Evolutionary conservation across 2,329 filamentous ascomycete genomes (phyloP), one percentile per base, ranked within the genome.

Genomic region (Fusarium albidum): DNA sequence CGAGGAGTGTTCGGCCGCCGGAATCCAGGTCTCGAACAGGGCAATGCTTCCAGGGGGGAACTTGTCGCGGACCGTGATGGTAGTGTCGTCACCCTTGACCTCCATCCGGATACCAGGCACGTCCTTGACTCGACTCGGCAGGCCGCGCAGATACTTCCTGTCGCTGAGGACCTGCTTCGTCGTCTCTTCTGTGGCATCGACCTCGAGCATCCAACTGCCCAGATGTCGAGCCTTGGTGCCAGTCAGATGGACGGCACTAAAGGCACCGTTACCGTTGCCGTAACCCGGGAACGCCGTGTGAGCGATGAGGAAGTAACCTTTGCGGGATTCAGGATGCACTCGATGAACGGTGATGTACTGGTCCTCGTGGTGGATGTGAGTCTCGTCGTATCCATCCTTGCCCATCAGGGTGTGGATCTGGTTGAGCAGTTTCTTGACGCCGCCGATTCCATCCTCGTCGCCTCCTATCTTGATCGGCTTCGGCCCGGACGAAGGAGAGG

Each of bases 261-360:
- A 88, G 5, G 86, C 84, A 14, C 89, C 91, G 65, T 95, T 93
- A 2, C 90, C 90, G 61, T 91, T 90, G 17, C 92, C 90, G 66
- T 93, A 94, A 2, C 92, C 93, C 1, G 93, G 92, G 75, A 94
- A 99, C 1, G 96, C 95, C 5, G 95, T 98, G 67, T 98, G 95
- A 0, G 96, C 94, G 64, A 99, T 93, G 39, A 98, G 78, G 74
- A 98, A 97, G 73, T 96, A 94, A 1, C 95, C 95, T 71, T 95
- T 96, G 52, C 95, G 85, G 2, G 91, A 96, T 69, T 91, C 87
- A 0, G 94, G 95, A 69, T 99, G 93, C 3, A 98, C 92, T 57
- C 96, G 84, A 72, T 99, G 95, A 7, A 99, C 92, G 1, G 95
- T 99, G 68, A 99, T 90, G 70, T 96, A 97, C 72, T 99, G 90